Base-by-base conservation (phyloP, 2,329 filamentous ascomycete genomes). In the Cordyceps cicadae region DNA sequence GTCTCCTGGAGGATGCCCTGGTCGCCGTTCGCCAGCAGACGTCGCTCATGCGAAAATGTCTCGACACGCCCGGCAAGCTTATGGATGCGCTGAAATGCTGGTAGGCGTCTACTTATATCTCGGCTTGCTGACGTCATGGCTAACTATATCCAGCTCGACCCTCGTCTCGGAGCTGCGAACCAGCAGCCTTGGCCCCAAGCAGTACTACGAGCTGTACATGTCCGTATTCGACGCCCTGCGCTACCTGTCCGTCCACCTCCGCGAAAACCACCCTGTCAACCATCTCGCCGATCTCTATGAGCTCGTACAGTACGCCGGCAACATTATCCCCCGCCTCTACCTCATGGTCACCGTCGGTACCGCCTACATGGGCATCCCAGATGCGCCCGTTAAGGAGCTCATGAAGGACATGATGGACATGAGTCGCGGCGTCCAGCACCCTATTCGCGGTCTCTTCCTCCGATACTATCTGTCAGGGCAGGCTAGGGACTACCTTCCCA, bases 371-470 rank as follows among this genome's bases (percentile, higher is more conserved):
- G 88, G 90, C 29, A 95, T 99, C 70, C 89, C 94, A 70, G 94
- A 97, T 81, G 94, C 95, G 62, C 94, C 94, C 0, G 94, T 99
- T 67, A 99, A 99, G 77, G 94, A 99, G 79, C 91, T 99, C 64
- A 99, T 99, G 94, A 99, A 99, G 77, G 94, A 99, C 75, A 99
- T 99, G 94, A 99, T 99, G 94, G 94, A 99, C 76, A 99, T 99
- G 94, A 97, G 92, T 76, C 85, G 94, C 64, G 94, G 94, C 61
- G 92, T 99, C 24, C 94, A 99, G 71, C 94, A 99, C 75, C 94
- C 94, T 17, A 92, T 97, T 64, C 90, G 94, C 62, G 94, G 94
- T 19, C 81, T 99, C 60, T 99, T 99, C 73, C 77, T 99, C 69
- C 87, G 94, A 71, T 99, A 99, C 76, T 99, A 97, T 72, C 83